Percentiles rank a stretch among this genome's conserved stretches.
Conservation (phyloP, 768 basidiomycete genomes). For the Lyophyllum shimeji region DNA sequence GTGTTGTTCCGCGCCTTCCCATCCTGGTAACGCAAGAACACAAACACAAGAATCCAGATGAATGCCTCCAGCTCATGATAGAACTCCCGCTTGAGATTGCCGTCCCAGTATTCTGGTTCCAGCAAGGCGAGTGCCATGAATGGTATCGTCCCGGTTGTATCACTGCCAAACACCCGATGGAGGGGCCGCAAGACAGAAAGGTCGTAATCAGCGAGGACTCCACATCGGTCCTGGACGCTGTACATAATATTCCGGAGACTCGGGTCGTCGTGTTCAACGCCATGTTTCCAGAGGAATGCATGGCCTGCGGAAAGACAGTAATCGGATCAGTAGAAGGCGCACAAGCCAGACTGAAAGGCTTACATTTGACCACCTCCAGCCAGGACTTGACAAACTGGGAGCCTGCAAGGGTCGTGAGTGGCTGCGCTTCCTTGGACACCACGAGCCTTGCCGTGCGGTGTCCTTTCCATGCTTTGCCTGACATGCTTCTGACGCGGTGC, state of each 20-base stretch:
- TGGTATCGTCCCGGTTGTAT: neutral
- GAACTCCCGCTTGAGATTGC: neutral
- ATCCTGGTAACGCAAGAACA: neutral
- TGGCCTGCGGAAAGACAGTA: neutral
- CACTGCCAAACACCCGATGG: neutral
- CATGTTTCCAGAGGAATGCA: neutral
- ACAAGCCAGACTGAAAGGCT: neutral
- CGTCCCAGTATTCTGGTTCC: neutral
- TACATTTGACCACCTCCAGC: neutral
- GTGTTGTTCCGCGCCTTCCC: neutral
- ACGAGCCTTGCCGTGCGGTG: neutral
- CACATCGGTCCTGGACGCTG: neutral
- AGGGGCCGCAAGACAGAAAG: neutral
- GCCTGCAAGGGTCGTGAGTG: neutral
- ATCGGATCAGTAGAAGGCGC: neutral
- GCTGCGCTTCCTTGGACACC: neutral
- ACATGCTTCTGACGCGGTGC: neutral
- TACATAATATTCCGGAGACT: neutral
- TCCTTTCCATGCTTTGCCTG: neutral
- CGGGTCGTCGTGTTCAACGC: neutral
- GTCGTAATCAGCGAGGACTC: neutral
- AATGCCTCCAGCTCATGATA: neutral
- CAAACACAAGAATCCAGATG: neutral
- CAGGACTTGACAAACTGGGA: neutral
- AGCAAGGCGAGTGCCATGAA: neutral